Conservation (phyloP, 305 asterid genomes). For the Fraxinus angustifolia region DNA sequence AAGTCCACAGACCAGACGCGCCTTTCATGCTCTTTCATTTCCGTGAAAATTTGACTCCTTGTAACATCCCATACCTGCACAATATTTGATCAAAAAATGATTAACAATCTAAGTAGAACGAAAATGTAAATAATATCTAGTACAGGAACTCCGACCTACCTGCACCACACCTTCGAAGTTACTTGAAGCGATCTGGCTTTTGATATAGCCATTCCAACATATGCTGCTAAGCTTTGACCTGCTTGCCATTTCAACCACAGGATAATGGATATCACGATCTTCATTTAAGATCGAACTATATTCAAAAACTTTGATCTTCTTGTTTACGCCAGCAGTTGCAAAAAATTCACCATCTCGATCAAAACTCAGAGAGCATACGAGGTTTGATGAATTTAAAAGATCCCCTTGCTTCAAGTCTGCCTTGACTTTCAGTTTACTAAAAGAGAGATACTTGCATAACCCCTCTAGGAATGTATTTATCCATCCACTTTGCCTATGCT, state of each 20-base stretch:
- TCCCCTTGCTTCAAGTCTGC: constrained; percentile 97
- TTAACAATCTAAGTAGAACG: background rate
- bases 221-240: constrained; percentile 92
- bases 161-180: constrained; percentile 97
- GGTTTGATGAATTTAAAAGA: constrained; percentile 84
- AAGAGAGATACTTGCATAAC: constrained; percentile 72
- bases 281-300: constrained; percentile 64
- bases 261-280: constrained; percentile 87
- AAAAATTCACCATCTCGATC: constrained; percentile 97
- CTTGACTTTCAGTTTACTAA: constrained; percentile 72
- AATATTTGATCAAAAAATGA: background rate
- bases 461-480: constrained; percentile 78
- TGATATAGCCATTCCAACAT: constrained; percentile 93
- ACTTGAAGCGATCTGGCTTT: constrained; percentile 95
- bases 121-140: background rate
- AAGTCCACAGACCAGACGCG: constrained; percentile 97
- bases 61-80: constrained; percentile 90
- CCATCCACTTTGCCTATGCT: constrained; percentile 59
- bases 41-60: constrained; percentile 77
- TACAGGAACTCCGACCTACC: constrained; percentile 35
- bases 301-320: constrained; percentile 92
- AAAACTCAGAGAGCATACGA: constrained; percentile 89
- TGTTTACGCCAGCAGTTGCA: constrained; percentile 95
- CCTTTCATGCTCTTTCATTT: constrained; percentile 92
- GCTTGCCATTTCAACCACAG: constrained; percentile 90